phyloP scores from a whole-genome alignment of 768 basidiomycete species.

The Udeniomyces megalosporus region DNA sequence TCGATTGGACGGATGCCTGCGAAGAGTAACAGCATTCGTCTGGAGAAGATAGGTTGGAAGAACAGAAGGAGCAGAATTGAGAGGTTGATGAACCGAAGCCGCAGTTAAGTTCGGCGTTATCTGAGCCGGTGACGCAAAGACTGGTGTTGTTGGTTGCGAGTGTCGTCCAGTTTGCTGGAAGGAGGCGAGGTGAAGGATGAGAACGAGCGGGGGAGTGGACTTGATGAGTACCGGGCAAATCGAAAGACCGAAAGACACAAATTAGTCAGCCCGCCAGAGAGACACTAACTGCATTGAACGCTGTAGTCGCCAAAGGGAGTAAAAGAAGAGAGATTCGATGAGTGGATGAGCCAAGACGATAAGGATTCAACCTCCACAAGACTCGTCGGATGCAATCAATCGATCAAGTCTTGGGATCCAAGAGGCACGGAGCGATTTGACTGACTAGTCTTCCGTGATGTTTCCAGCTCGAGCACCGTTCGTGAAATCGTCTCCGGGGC shows the following conservation, averaged over 20 bases:
- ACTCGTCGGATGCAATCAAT: too few species aligned
- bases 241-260: neutral
- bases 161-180: constrained; percentile 3
- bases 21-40: neutral
- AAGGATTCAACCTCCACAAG: neutral
- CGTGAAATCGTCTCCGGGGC: constrained; percentile 26
- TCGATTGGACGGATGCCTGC: neutral
- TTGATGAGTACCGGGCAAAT: neutral
- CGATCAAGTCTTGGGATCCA: too few species aligned
- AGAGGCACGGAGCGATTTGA: too few species aligned
- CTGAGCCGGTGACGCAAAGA: neutral
- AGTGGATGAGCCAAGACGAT: neutral
- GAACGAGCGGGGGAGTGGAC: neutral
- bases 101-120: constrained; percentile 1
- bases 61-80: constrained; percentile 1
- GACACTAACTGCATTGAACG: constrained; percentile 8
- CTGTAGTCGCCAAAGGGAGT: neutral
- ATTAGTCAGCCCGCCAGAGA: too few species aligned
- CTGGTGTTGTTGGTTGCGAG: constrained; percentile 4
- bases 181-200: too few species aligned
- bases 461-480: constrained; percentile 19
- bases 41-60: neutral
- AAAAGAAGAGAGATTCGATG: neutral
- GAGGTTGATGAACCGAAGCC: constrained; percentile 1
- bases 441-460: constrained; percentile 23